Evolutionary conservation across 177 flowering plant genomes (phyloP), one percentile per base, ranked within the genome.

Genomic region (Tripterygium wilfordii): DNA sequence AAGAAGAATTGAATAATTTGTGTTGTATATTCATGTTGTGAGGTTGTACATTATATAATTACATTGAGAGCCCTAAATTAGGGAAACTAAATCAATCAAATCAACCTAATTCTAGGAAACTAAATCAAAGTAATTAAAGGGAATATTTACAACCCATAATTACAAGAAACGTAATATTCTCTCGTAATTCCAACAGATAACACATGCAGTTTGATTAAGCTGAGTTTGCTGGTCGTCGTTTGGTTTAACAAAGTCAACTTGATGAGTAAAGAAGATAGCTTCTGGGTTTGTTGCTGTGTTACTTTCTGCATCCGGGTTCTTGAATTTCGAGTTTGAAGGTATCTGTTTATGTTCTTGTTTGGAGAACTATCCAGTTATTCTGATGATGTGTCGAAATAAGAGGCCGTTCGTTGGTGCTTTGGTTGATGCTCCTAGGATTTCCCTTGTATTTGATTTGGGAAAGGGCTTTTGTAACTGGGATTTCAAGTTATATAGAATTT

Each of bases 241-340:
- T 23, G 45, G 39, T 16, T 18, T 16, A n/a, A n/a, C n/a, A n/a
- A n/a, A n/a, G n/a, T n/a, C n/a, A n/a, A 15, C 39, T 29, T 20
- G 29, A 50, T 2, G n/a, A 35, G 23, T n/a, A 32, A 10, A 9
- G 51, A 30, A 42, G n/a, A n/a, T n/a, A 21, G 41, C 38, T 45
- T 17, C 33, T n/a, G 42, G 54, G 36, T 32, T 9, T 38, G 13
- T 31, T 39, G 31, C 32, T 20, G 23, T 48, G 42, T 23, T 60
- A 25, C 24, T 53, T 66, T 67, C 20, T 42, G 47, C 48, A 36
- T 42, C 49, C 53, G 45, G 50, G 50, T 50, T 45, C 60, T 24
- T 51, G 38, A 46, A 28, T 42, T 50, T 41, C 19, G 19, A 24
- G 38, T 41, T 32, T 32, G 49, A 51, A 20, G 30, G 45, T 50